phyloP scores from a whole-genome alignment of 1,284 basidiomycete species.

The Microstroma glucosiphilum region DNA sequence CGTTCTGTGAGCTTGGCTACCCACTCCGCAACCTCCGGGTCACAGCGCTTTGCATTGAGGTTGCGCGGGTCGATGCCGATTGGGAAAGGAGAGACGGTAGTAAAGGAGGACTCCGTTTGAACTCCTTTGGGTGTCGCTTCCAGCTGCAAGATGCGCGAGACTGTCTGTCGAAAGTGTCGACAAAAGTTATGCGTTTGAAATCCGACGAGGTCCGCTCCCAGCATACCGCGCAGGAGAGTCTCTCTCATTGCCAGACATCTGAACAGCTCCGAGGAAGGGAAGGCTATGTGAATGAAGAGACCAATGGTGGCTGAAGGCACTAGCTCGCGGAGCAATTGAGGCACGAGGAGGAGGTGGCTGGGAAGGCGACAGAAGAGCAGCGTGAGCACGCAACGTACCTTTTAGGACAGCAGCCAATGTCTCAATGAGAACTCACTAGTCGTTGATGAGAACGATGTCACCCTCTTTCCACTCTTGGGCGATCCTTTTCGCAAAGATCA shows the following conservation, averaged over 20 bases:
- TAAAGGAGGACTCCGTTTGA: slow-evolving; percentile 59
- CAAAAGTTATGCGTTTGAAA: slow-evolving; percentile 72
- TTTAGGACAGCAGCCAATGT: background rate
- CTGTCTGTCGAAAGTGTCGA: slow-evolving; percentile 60
- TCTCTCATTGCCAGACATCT: slow-evolving; percentile 63
- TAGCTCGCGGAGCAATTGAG: slow-evolving; percentile 63
- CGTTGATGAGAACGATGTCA: slow-evolving; percentile 62
- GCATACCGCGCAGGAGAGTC: slow-evolving; percentile 63
- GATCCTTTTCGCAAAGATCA: slow-evolving; percentile 73
- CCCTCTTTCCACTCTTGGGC: slow-evolving; percentile 68
- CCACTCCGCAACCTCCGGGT: slow-evolving; percentile 76
- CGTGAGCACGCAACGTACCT: slow-evolving; percentile 4
- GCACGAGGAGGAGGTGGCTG: slow-evolving; percentile 74
- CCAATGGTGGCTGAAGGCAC: slow-evolving; percentile 68
- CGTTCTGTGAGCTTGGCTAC: slow-evolving; percentile 67
- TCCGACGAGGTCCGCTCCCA: slow-evolving; percentile 67
- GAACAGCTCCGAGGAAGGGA: slow-evolving; percentile 81
- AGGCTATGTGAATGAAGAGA: slow-evolving; percentile 83
- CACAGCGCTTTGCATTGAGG: slow-evolving; percentile 64
- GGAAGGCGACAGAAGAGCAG: slow-evolving; percentile 31
- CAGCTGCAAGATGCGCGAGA: slow-evolving; percentile 69
- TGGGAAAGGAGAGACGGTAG: slow-evolving; percentile 77
- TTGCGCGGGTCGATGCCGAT: slow-evolving; percentile 78
- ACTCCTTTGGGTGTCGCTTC: slow-evolving; percentile 79
- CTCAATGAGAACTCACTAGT: slow-evolving; percentile 21